Base-by-base conservation (phyloP, 768 basidiomycete genomes). In the Phaeotremella skinneri region DNA sequence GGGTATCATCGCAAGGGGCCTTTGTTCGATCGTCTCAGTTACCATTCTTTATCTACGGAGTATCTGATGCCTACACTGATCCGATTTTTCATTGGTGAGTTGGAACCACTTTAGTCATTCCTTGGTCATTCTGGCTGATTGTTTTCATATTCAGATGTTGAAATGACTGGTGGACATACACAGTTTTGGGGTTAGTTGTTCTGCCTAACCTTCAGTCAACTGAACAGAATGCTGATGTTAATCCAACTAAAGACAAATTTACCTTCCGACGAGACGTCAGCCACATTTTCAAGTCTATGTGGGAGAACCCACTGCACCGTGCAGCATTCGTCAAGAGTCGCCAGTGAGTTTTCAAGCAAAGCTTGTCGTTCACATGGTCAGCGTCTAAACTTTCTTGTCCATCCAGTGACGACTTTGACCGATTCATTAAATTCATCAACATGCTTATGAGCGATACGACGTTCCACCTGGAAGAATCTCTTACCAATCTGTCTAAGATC, bases 401-500 rank as follows among this genome's bases (percentile, higher is more conserved):
- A 37, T 26, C 20, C 59, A 93, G 90, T 63, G 85, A 91, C 59
- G 74, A 78, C 72, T 86, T 89, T 49, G 91, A 96, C 67, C 88
- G 90, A 77, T 98, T 98, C 75, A 87, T 98, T 53, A 86, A 87
- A 56, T 98, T 99, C 76, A 84, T 93, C 79, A 98, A 99, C 79
- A 81, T 97, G 68, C 89, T 98, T 85, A 96, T 98, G 81, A 97
- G 96, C 82, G 96, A 99, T 69, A 91, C 94, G 55, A 98, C 94
- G 7, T 98, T 92, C 78, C 87, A 97, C 52, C 86, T 99, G 83
- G 92, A 98, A 74, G 96, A 99, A 70, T 94, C 91, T 7, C 81
- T 98, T 49, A 85, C 85, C 67, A 89, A 93, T 63, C 82, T 99
- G 51, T 82, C 85, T 11, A 89, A 94, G 72, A 96, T 99, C 63